Evolutionary conservation across 2,329 filamentous ascomycete species (phyloP), one percentile per base, ranked within the genome.

Genomic region (Fusarium chaquense): DNA sequence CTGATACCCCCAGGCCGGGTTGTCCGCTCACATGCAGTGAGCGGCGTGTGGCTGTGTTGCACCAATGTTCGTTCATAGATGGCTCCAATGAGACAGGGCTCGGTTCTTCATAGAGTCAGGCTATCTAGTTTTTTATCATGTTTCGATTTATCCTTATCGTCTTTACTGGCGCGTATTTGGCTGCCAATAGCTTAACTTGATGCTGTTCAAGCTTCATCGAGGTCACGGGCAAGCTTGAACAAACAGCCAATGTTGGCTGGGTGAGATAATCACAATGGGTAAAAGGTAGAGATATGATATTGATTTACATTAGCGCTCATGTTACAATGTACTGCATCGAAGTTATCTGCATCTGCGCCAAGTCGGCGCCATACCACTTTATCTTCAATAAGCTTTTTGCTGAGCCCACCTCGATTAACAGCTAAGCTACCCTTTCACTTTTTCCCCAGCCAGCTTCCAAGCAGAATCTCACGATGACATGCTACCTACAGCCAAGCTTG

Each of bases 351-450:
- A 47, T 65, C 62, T 53, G 61, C 54, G 72, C 72, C 72, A 74
- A 73, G 72, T 68, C 72, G 65, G 70, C 60, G 50, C 58, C 53
- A 63, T 53, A 65, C 46, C 54, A 72, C 67, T 75, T 35, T 75
- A 75, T 75, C 67, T 49, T 41, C 59, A 65, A 71, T 73, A 75
- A 75, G 73, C 73, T 75, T 65, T 56, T 67, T 70, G 58, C 72
- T 74, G 59, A 69, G 72, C 72, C 72, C 69, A 62, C 68, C 58
- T 61, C 46, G 44, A 55, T 55, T 67, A 52, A 49, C 55, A 51
- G 20, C 32, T 54, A 20, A 51, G 24, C 32, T 61, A 20, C 47
- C 41, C 35, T 40, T 22, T 54, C 45, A 53, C 50, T 33, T 44
- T 44, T 47, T 44, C 28, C 56, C 62, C 43, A 44, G 35, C 59